Conservation (phyloP, 202 grass and related monocot species). For the Musa balbisiana region DNA sequence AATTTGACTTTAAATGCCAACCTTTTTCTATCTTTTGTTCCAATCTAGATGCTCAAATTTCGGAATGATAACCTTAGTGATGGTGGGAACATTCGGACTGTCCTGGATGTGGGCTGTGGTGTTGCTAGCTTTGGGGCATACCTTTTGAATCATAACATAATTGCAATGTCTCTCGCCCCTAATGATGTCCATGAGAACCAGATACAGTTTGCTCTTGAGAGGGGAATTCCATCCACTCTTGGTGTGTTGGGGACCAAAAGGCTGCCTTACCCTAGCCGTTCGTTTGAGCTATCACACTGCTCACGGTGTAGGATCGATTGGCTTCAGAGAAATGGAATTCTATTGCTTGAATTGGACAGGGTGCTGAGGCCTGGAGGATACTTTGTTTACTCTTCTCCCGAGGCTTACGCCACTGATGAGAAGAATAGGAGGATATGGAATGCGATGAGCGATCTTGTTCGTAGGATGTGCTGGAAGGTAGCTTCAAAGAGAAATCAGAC, state of each 20-base stretch:
- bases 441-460: conserved; percentile 49
- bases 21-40: neutral
- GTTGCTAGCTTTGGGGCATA: conserved; percentile 74
- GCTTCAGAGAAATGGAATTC: conserved; percentile 72
- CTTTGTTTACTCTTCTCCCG: conserved; percentile 72
- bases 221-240: conserved; percentile 57
- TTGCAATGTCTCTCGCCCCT: conserved; percentile 63
- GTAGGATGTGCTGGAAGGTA: conserved; percentile 65
- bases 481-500: conserved; percentile 64
- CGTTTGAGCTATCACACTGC: conserved; percentile 62
- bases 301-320: conserved; percentile 68
- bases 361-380: conserved; percentile 65
- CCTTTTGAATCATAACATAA: conserved; percentile 47
- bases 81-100: conserved; percentile 48
- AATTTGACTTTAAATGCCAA: conserved; percentile 5
- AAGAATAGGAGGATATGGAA: conserved; percentile 59
- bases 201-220: conserved; percentile 77
- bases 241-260: conserved; percentile 62
- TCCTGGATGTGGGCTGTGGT: conserved; percentile 65
- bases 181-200: conserved; percentile 85
- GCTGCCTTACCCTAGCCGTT: conserved; percentile 54
- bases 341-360: conserved; percentile 66
- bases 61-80: conserved; percentile 51
- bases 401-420: conserved; percentile 55
- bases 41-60: conserved; percentile 51